Evolutionary conservation across 2,329 filamentous ascomycete species (phyloP).

Genomic region (Dothistroma pini): DNA sequence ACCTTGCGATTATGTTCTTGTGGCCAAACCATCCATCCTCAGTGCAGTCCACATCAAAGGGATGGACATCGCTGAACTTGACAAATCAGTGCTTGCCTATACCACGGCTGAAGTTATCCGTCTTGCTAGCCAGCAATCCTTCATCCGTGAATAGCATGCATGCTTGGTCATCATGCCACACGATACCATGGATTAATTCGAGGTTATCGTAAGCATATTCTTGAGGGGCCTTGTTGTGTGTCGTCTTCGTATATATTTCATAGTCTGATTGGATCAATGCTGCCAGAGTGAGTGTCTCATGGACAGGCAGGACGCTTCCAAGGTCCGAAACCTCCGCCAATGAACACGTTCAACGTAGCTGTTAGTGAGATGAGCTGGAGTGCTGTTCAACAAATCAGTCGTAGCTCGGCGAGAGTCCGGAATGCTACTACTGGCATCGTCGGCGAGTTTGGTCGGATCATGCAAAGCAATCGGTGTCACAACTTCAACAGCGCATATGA

Average conservation of each 20-base stretch:
- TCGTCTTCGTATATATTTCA: conserved; percentile 6
- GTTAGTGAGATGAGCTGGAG: background rate
- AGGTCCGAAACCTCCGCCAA: conserved; percentile 6
- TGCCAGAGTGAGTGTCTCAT: conserved; percentile 8
- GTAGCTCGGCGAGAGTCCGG: background rate
- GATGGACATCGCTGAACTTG: conserved; percentile 6
- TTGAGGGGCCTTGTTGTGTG: conserved; percentile 3
- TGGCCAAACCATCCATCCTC: conserved; percentile 10
- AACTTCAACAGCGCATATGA: conserved; percentile 20
- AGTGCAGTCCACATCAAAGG: background rate
- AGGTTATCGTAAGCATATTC: conserved; percentile 6
- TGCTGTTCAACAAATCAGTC: conserved; percentile 16
- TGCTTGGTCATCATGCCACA: conserved; percentile 11
- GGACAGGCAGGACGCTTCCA: conserved; percentile 8
- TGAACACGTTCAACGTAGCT: conserved; percentile 4
- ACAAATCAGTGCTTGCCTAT: conserved; percentile 9
- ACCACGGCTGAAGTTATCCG: conserved; percentile 7
- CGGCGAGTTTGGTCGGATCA: conserved; percentile 12
- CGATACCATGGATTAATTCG: conserved; percentile 8
- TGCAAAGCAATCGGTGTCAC: conserved; percentile 15
- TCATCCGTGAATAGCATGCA: conserved; percentile 8
- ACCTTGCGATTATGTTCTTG: conserved; percentile 9
- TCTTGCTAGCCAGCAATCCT: background rate
- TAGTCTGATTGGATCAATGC: conserved; percentile 7
- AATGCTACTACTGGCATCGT: conserved; percentile 3